These are phyloP conservation scores for Xylaria sp. DNA, from an alignment of 2,329 filamentous ascomycete genomes.

Conservation along the genomic window DNA sequence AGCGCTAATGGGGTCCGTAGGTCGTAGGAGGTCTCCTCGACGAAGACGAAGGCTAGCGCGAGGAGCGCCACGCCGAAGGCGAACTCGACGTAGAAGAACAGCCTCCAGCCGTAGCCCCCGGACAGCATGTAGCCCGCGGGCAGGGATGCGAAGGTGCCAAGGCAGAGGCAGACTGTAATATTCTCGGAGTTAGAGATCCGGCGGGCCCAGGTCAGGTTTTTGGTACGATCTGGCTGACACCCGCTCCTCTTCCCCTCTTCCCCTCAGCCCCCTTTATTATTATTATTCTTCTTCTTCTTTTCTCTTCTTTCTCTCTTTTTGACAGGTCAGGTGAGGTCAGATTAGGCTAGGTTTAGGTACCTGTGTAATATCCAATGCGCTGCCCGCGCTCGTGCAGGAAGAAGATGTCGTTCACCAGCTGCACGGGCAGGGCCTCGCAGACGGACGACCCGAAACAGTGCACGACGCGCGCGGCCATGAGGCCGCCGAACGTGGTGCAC, in stretches of 20 bases:
- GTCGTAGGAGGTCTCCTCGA: constrained; percentile 55
- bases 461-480: constrained; percentile 46
- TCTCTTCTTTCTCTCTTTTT: too few species aligned
- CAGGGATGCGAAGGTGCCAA: constrained; percentile 58
- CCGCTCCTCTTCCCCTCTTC: too few species aligned
- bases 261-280: too few species aligned
- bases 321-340: background rate
- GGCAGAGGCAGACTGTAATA: constrained; percentile 58
- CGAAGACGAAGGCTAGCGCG: constrained; percentile 54
- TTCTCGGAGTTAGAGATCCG: constrained; percentile 7
- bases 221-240: too few species aligned
- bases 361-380: constrained; percentile 62
- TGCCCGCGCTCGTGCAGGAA: constrained; percentile 53
- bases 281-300: too few species aligned
- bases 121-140: constrained; percentile 65
- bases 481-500: constrained; percentile 39
- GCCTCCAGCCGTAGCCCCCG: constrained; percentile 59
- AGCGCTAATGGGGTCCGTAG: too few species aligned
- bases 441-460: constrained; percentile 47
- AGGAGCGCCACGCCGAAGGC: constrained; percentile 52
- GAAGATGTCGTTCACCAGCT: constrained; percentile 51
- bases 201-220: background rate
- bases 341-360: constrained; percentile 29
- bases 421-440: constrained; percentile 49
- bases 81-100: constrained; percentile 65